These are phyloP conservation scores for Apiospora malaysiana DNA, from an alignment of 2,329 filamentous ascomycete genomes.

Conservation along the genomic window DNA sequence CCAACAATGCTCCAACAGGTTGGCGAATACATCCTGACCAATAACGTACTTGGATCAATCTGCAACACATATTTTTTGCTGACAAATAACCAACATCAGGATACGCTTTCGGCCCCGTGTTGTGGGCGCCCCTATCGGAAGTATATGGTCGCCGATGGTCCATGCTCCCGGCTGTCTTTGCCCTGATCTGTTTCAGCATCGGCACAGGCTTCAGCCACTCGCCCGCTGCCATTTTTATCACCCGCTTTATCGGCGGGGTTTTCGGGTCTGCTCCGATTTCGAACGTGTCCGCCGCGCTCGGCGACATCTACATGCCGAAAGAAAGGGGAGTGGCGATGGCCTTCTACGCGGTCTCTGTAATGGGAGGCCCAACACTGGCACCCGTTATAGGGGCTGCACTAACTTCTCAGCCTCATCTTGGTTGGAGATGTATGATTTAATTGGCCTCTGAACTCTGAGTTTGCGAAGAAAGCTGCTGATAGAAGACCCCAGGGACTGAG, in stretches of 20 bases:
- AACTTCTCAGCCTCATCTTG: slow-evolving; percentile 38
- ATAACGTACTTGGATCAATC: no score
- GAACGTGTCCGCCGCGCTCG: slow-evolving; percentile 49
- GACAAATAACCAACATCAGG: not conserved
- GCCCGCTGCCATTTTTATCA: slow-evolving; percentile 29
- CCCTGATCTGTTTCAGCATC: slow-evolving; percentile 52
- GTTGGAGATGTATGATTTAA: slow-evolving; percentile 45
- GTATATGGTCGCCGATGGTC: slow-evolving; percentile 50
- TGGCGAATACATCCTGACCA: not conserved
- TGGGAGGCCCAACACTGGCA: slow-evolving; percentile 35
- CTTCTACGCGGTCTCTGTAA: slow-evolving; percentile 39
- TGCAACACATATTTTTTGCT: not conserved
- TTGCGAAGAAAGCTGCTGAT: not conserved
- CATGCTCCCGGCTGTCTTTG: slow-evolving; percentile 49
- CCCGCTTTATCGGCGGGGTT: slow-evolving; percentile 51
- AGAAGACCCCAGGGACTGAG: slow-evolving; percentile 37
- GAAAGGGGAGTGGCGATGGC: slow-evolving; percentile 42
- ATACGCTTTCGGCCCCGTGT: slow-evolving; percentile 44
- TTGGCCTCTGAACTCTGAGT: not conserved
- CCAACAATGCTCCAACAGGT: slow-evolving; percentile 23
- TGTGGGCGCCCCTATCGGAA: slow-evolving; percentile 51
- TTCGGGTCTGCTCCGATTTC: slow-evolving; percentile 50
- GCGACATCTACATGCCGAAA: slow-evolving; percentile 47
- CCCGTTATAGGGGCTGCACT: slow-evolving; percentile 50
- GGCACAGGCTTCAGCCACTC: slow-evolving; percentile 43